These are phyloP conservation scores for Trifolium pratense DNA, from an alignment of 306 rosid genomes.

Conservation along the genomic window DNA sequence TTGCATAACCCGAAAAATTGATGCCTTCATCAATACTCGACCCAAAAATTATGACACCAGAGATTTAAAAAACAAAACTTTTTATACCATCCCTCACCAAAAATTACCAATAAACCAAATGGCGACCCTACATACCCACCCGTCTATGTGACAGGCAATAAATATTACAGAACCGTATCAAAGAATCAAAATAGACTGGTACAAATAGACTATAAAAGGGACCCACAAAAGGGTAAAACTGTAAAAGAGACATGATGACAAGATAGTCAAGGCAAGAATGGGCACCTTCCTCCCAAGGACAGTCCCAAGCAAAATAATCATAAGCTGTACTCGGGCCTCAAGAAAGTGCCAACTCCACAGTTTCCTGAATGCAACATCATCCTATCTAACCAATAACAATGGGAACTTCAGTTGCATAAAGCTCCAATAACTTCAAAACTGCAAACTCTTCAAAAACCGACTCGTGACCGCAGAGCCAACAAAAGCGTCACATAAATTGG, in stretches of 20 bases:
- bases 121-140: constrained; percentile 53
- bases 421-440: constrained; percentile 53
- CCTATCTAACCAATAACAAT: constrained; percentile 19
- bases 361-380: constrained; percentile 46
- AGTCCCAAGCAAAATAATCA: constrained; percentile 40
- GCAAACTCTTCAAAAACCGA: constrained; percentile 45
- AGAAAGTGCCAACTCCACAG: constrained; percentile 44
- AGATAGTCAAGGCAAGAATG: constrained; percentile 24
- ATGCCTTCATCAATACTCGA: constrained; percentile 48
- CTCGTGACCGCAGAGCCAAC: constrained; percentile 49
- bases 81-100: constrained; percentile 44
- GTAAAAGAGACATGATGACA: not conserved
- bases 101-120: constrained; percentile 54
- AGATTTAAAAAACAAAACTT: not conserved
- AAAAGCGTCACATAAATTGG: constrained; percentile 53
- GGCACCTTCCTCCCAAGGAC: constrained; percentile 38
- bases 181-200: constrained; percentile 30
- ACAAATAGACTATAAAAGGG: constrained; percentile 10
- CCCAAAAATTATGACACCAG: no score
- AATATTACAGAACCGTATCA: constrained; percentile 47
- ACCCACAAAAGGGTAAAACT: constrained; percentile 1
- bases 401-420: constrained; percentile 48
- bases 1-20: constrained; percentile 51
- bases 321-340: constrained; percentile 39
- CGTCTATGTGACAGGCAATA: constrained; percentile 51